Percentiles rank a stretch among this genome's conserved stretches.
These are phyloP conservation scores for Talaromyces albobiverticillius DNA, from an alignment of 2,329 filamentous ascomycete species.

Conservation along the genomic window DNA sequence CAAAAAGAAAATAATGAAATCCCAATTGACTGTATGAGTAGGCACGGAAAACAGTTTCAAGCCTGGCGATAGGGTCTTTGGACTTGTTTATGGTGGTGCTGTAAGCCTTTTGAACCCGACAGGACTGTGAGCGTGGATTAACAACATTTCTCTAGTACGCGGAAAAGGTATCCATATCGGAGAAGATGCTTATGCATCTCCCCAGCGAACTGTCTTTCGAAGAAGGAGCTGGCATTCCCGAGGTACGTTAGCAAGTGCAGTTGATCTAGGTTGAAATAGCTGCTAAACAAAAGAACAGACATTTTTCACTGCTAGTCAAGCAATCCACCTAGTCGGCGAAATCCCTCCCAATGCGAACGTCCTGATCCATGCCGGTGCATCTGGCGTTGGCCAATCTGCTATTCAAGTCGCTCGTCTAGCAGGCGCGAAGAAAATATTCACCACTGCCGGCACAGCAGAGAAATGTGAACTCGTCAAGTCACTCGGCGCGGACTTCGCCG, in stretches of 20 bases:
- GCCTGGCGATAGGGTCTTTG: conserved; percentile 1
- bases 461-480: conserved; percentile 8
- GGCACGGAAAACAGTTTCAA: not conserved
- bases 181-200: conserved; percentile 6
- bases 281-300: not conserved
- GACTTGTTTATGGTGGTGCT: conserved; percentile 1
- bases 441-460: conserved; percentile 1
- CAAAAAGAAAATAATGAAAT: not conserved
- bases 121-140: not conserved
- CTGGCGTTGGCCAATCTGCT: conserved; percentile 14
- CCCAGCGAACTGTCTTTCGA: not conserved
- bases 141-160: not conserved
- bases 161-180: not conserved
- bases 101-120: not conserved
- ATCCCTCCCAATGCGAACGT: not conserved
- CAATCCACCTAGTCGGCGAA: not conserved
- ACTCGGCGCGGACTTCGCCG: conserved; percentile 15
- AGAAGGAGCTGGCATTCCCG: conserved; percentile 1
- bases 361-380: conserved; percentile 4
- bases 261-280: no score
- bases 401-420: conserved; percentile 11
- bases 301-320: not conserved
- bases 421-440: conserved; percentile 7
- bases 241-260: not conserved
- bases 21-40: not conserved